Evolutionary conservation across 345 rosid species (phyloP), one percentile per base, ranked within the genome.

Genomic region (Pistacia integerrima): DNA sequence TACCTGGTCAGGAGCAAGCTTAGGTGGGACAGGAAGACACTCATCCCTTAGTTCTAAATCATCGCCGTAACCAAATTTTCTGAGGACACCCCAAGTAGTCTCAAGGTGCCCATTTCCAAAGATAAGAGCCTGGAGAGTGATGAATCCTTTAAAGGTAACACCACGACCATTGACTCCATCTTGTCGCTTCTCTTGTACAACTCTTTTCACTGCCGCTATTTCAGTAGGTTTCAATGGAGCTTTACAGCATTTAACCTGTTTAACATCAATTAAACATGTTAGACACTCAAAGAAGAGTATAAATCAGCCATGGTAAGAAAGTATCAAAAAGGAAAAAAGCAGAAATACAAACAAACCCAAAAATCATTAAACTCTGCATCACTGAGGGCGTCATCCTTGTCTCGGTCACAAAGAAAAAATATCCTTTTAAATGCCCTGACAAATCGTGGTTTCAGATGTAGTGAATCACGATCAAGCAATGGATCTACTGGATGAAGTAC

Each of bases 401-500:
- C 94, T 73, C 70, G 86, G 65, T 93, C 96, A 72, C 91, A 91
- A 35, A 90, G 87, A 79, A 84, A 80, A 85, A 93, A 93, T 85
- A 93, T 93, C 75, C 93, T 81, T 80, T 84, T 88, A 67, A 93
- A 83, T 74, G 96, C 97, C 78, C 94, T 90, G 74, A 90, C 80
- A 76, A 92, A 90, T 64, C 88, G 90, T 5, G 92, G 93, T 72
- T 82, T 90, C 84, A 93, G 74, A 74, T 84, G 63, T 65, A 90
- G 96, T 70, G 77, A 84, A 76, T 93, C 96, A 79, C 84, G 97
- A 82, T 93, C 96, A 86, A 84, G 91, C 82, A 93, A 71, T 20
- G 97, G 97, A 81, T 84, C 81, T 75, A 87, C 87, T 46, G 97
- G 97, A 79, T 93, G 94, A 81, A 93, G 93, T 17, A 93, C 96